Conservation (phyloP, 805 yeast genomes). For the Millerozyma miso region DNA sequence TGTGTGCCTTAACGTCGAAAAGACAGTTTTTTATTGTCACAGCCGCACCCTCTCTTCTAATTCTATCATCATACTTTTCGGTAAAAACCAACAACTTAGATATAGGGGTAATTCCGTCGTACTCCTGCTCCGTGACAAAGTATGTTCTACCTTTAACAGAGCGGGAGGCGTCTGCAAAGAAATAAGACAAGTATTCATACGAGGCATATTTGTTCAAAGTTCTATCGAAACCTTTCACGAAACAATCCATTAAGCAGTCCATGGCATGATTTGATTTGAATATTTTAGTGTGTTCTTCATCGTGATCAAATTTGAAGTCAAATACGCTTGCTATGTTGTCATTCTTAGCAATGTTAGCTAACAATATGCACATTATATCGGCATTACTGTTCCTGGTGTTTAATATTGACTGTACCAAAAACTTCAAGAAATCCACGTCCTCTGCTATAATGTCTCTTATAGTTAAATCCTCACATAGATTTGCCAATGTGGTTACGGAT, state of each 20-base stretch:
- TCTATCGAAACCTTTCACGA: slow-evolving; percentile 78
- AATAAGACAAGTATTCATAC: slow-evolving; percentile 79
- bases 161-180: slow-evolving; percentile 87
- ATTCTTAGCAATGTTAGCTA: slow-evolving; percentile 81
- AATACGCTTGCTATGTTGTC: slow-evolving; percentile 57
- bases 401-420: slow-evolving; percentile 46
- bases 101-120: slow-evolving; percentile 74
- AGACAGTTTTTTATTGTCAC: slow-evolving; percentile 87
- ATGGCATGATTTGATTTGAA: slow-evolving; percentile 58
- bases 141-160: slow-evolving; percentile 70
- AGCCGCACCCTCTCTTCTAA: slow-evolving; percentile 88
- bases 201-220: slow-evolving; percentile 66
- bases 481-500: slow-evolving; percentile 75
- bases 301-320: slow-evolving; percentile 26
- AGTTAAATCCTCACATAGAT: slow-evolving; percentile 66
- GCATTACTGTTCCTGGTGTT: slow-evolving; percentile 61
- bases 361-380: slow-evolving; percentile 76
- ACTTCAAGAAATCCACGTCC: slow-evolving; percentile 54
- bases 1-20: slow-evolving; percentile 73
- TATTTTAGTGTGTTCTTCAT: slow-evolving; percentile 36
- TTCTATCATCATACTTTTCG: slow-evolving; percentile 69
- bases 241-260: slow-evolving; percentile 84
- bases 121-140: slow-evolving; percentile 65
- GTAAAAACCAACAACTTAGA: slow-evolving; percentile 82
- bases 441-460: slow-evolving; percentile 63